Evolutionary conservation across 2,329 filamentous ascomycete genomes (phyloP).

Genomic region (Herpotrichia juniperi): DNA sequence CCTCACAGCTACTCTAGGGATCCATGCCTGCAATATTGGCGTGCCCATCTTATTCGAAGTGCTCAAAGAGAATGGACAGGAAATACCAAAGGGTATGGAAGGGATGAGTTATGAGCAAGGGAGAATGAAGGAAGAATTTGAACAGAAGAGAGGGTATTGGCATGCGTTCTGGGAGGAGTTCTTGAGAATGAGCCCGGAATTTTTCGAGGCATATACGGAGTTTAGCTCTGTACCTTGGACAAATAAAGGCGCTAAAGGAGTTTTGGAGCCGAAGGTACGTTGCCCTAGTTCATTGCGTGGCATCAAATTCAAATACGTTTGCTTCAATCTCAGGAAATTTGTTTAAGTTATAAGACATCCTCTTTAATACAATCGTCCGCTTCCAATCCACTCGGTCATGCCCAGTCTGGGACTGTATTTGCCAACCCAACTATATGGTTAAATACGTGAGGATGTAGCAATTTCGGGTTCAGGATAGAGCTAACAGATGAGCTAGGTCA

Average conservation of each 20-base stretch:
- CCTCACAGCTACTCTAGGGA: conserved; percentile 52
- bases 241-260: conserved; percentile 35
- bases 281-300: not conserved
- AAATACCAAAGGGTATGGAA: conserved; percentile 30
- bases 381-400: no score
- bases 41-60: conserved; percentile 56
- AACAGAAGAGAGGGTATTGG: conserved; percentile 55
- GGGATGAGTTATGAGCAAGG: conserved; percentile 45
- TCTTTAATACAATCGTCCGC: no score
- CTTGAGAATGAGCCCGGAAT: conserved; percentile 52
- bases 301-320: not conserved
- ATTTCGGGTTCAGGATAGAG: no score
- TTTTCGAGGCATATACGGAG: conserved; percentile 56
- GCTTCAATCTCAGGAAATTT: not conserved
- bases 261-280: conserved; percentile 51
- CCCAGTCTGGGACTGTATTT: no score
- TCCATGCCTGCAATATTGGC: conserved; percentile 56
- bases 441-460: no score
- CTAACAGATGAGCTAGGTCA: no score
- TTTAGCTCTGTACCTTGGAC: conserved; percentile 54
- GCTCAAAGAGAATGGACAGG: conserved; percentile 51
- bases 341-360: not conserved
- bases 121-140: conserved; percentile 51
- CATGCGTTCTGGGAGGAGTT: conserved; percentile 54
- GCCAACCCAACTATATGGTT: not conserved